Conservation (phyloP, 2,329 filamentous ascomycete genomes). For the Curvularia hawaiiensis region DNA sequence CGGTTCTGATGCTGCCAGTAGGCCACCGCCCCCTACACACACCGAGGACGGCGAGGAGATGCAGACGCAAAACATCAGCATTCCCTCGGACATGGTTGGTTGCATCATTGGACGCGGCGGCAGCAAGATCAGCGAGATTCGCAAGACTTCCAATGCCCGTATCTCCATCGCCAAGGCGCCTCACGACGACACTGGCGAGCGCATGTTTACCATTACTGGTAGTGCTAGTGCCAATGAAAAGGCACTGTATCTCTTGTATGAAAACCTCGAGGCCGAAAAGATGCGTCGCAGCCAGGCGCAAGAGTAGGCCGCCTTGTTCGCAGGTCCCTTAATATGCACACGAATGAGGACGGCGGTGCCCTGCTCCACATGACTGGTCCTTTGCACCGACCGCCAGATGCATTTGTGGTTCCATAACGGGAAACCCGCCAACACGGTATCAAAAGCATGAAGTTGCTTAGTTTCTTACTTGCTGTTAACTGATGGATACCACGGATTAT, state of each 20-base stretch:
- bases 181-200: slow-evolving; percentile 95
- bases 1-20: slow-evolving; percentile 78
- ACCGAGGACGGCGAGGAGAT: slow-evolving; percentile 98
- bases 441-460: slow-evolving; percentile 44
- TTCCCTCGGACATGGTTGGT: slow-evolving; percentile 98
- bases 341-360: slow-evolving; percentile 1
- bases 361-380: slow-evolving; percentile 2
- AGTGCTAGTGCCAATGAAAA: slow-evolving; percentile 93
- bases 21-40: slow-evolving; percentile 79
- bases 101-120: slow-evolving; percentile 97
- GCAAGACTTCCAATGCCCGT: slow-evolving; percentile 92
- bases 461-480: slow-evolving; percentile 36
- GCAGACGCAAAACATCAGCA: slow-evolving; percentile 99
- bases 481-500: slow-evolving; percentile 43
- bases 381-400: slow-evolving; percentile 8
- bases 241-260: slow-evolving; percentile 93
- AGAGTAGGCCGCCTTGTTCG: slow-evolving; percentile 47
- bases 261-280: slow-evolving; percentile 99
- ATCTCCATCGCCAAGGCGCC: slow-evolving; percentile 98
- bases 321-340: slow-evolving; percentile 8
- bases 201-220: slow-evolving; percentile 99
- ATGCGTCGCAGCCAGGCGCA: slow-evolving; percentile 84
- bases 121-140: slow-evolving; percentile 98
- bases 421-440: slow-evolving; percentile 14
- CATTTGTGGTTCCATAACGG: slow-evolving; percentile 6